Percentiles rank a stretch among this genome's conserved stretches.
These are phyloP conservation scores for Penicillium bialowiezense DNA, from an alignment of 495 filamentous ascomycete genomes.

Conservation along the genomic window DNA sequence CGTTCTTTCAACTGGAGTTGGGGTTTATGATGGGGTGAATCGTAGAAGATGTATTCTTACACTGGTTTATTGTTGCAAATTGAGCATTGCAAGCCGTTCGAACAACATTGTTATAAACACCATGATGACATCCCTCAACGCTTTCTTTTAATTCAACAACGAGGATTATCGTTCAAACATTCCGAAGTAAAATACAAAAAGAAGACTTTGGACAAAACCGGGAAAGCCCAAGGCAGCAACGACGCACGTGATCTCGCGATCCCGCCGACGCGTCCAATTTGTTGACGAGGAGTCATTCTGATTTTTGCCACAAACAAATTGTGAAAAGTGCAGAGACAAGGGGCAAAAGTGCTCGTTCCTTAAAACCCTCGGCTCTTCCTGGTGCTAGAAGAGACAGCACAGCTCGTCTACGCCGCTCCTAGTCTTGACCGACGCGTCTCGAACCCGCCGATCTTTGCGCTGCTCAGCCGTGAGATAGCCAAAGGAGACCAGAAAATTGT, in stretches of 20 bases:
- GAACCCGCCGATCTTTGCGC: neutral
- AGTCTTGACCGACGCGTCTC: slow-evolving; percentile 4
- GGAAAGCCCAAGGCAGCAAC: slow-evolving; percentile 8
- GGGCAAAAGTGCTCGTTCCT: neutral
- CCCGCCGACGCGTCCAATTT: slow-evolving; percentile 34
- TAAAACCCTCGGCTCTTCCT: neutral
- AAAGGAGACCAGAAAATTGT: neutral
- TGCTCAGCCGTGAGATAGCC: neutral
- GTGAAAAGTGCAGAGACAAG: neutral
- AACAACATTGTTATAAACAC: too few relatives aligned
- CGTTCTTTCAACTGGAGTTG: too few relatives aligned
- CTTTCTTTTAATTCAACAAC: too few relatives aligned
- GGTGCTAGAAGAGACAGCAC: neutral
- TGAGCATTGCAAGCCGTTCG: neutral
- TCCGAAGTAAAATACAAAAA: neutral
- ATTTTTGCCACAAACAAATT: slow-evolving; percentile 25
- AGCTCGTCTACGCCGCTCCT: neutral
- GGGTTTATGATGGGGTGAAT: too few relatives aligned
- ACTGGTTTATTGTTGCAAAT: slow-evolving; percentile 3
- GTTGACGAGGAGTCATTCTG: slow-evolving; percentile 10
- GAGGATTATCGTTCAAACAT: too few relatives aligned
- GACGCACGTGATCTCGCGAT: slow-evolving; percentile 45
- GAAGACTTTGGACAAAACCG: neutral
- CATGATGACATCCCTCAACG: too few relatives aligned
- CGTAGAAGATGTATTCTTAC: slow-evolving; percentile 22